A percentile compares a stretch with the other conserved stretches of the same genome.
Evolutionary conservation across 345 rosid species (phyloP).

Genomic region (Trapa bicornis): DNA sequence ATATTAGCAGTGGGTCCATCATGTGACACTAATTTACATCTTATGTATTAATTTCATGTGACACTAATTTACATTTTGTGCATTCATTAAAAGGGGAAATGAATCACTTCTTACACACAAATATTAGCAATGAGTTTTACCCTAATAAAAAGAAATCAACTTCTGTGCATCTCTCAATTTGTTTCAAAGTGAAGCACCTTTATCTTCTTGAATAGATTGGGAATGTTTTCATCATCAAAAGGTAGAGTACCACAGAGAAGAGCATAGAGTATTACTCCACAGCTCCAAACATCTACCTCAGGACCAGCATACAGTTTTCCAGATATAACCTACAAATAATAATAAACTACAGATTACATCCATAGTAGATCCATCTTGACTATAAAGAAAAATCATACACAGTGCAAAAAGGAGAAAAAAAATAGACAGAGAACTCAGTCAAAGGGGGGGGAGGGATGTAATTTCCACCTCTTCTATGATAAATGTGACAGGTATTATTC

Average conservation of each 20-base stretch:
- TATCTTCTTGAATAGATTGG: constrained; percentile 89
- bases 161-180: neutral
- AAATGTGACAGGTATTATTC: neutral
- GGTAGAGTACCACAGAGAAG: constrained; percentile 98
- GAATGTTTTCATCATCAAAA: constrained; percentile 94
- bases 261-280: constrained; percentile 94
- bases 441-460: too few species aligned
- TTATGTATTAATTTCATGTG: neutral
- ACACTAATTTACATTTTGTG: neutral
- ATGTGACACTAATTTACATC: neutral
- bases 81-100: too few species aligned
- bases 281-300: constrained; percentile 99
- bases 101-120: too few species aligned
- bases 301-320: constrained; percentile 96
- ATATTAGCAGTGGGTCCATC: neutral
- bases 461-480: neutral
- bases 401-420: neutral
- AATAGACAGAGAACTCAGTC: too few species aligned
- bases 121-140: too few species aligned
- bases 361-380: neutral
- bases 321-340: constrained; percentile 61
- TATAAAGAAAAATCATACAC: neutral
- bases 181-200: constrained; percentile 34
- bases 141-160: too few species aligned
- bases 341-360: neutral